These are phyloP conservation scores for Nakazawaea populi DNA, from an alignment of 805 yeast species.

Conservation along the genomic window DNA sequence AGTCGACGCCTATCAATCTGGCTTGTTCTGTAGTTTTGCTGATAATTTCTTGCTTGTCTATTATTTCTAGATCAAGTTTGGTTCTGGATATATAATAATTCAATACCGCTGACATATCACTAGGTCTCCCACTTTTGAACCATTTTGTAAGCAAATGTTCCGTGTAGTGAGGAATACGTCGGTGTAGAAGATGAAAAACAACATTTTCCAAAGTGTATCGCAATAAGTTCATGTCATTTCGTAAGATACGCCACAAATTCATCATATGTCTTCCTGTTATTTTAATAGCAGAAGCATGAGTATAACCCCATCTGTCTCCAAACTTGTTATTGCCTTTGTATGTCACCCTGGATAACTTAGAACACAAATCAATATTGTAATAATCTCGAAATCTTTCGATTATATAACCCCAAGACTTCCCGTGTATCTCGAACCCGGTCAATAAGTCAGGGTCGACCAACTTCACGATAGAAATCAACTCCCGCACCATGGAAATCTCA, in stretches of 20 bases:
- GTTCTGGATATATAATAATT: constrained; percentile 42
- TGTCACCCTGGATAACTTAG: constrained; percentile 55
- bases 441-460: constrained; percentile 81
- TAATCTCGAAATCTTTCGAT: constrained; percentile 51
- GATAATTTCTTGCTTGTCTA: constrained; percentile 60
- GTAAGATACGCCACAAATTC: constrained; percentile 77
- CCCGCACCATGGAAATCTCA: constrained; percentile 58
- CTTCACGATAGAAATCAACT: constrained; percentile 49
- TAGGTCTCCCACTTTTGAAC: constrained; percentile 24
- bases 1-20: constrained; percentile 82
- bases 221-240: constrained; percentile 55
- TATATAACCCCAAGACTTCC: constrained; percentile 85
- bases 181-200: constrained; percentile 60
- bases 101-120: constrained; percentile 28
- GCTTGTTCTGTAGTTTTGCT: constrained; percentile 77
- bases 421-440: constrained; percentile 78
- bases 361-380: constrained; percentile 48
- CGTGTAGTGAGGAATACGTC: constrained; percentile 59
- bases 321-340: constrained; percentile 42
- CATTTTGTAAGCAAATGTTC: constrained; percentile 41
- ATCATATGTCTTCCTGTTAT: constrained; percentile 80
- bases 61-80: constrained; percentile 36
- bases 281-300: constrained; percentile 64
- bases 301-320: constrained; percentile 75
- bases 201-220: constrained; percentile 77